These are phyloP conservation scores for Geotrichum reessii DNA, from an alignment of 1,139 yeast species.

Conservation along the genomic window DNA sequence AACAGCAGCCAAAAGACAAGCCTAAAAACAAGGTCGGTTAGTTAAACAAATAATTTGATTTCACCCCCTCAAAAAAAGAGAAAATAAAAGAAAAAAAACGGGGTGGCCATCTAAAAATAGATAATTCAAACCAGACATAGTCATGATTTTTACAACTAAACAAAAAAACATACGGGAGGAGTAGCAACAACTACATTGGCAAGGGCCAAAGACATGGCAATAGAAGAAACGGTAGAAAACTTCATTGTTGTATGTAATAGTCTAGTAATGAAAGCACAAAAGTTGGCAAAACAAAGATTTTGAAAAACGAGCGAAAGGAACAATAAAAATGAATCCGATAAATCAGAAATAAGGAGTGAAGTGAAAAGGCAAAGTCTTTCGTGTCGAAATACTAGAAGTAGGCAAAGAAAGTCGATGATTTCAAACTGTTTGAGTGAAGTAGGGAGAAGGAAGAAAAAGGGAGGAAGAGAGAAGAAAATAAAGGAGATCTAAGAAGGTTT, in stretches of 20 bases:
- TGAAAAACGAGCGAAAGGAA: not conserved
- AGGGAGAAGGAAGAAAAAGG: slow-evolving; percentile 1
- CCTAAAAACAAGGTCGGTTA: slow-evolving; percentile 32
- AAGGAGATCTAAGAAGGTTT: not conserved
- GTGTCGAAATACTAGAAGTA: not conserved
- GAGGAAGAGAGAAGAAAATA: not conserved
- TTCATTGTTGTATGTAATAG: slow-evolving; percentile 20
- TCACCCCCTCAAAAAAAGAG: not conserved
- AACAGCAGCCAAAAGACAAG: slow-evolving; percentile 85
- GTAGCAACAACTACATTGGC: slow-evolving; percentile 48
- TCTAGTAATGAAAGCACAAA: not conserved
- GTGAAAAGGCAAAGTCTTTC: not conserved
- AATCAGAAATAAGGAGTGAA: not conserved
- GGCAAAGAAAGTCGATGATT: not conserved
- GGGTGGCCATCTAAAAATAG: not conserved
- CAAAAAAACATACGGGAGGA: slow-evolving; percentile 39
- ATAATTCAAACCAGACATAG: not conserved
- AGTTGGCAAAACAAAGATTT: not conserved
- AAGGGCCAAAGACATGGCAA: slow-evolving; percentile 38
- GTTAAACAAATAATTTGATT: not conserved
- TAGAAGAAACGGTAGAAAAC: slow-evolving; percentile 46
- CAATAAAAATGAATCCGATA: not conserved
- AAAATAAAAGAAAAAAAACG: no score
- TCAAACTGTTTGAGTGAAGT: not conserved
- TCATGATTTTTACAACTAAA: not conserved